Evolutionary conservation across 495 filamentous ascomycete genomes (phyloP), one percentile per base, ranked within the genome.

Genomic region (Chaetomium cochliodes): DNA sequence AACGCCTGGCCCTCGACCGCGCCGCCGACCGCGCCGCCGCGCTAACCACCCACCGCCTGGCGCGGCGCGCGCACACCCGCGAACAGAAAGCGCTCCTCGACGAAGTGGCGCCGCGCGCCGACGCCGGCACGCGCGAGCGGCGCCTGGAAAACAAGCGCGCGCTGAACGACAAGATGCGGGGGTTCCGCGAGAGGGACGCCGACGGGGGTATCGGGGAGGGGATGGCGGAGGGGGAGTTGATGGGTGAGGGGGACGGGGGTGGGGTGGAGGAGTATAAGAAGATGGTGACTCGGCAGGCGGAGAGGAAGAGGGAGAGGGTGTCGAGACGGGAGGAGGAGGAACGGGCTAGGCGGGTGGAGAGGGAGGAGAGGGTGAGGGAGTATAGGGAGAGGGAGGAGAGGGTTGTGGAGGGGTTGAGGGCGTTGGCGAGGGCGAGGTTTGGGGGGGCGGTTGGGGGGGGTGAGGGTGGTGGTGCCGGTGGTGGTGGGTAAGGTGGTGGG

Each of bases 71-170:
- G 1, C 89, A 96, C 55, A 83, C 86, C 1, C 78, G 77, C 54
- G 64, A 72, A 22, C 85, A 90, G 66, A 85, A 84, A 56, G 86
- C 84, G 33, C 80, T 78, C 0, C 81, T 92, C 0, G 92, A 97
- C 12, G 93, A 97, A 63, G 77, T 96, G 13, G 84, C 81, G 0
- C 93, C 94, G 5, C 89, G 92, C 16, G 91, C 93, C 0, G 92
- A 93, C 55, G 77, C 93, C 0, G 92, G 93, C 1, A 92, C 91
- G 3, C 86, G 87, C 28, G 94, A 96, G 75, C 86, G 93, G 11
- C 85, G 86, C 60, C 81, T 98, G 5, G 93, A 98, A 80, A 97
- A 97, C 80, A 68, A 87, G 54, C 72, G 73, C 47, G 82, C 80
- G 62, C 67, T 82, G 15, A 82, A 80, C 61, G 86, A 84, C 15